Base-by-base conservation (phyloP, 164 flowering plant genomes). In the Taxillus chinensis region DNA sequence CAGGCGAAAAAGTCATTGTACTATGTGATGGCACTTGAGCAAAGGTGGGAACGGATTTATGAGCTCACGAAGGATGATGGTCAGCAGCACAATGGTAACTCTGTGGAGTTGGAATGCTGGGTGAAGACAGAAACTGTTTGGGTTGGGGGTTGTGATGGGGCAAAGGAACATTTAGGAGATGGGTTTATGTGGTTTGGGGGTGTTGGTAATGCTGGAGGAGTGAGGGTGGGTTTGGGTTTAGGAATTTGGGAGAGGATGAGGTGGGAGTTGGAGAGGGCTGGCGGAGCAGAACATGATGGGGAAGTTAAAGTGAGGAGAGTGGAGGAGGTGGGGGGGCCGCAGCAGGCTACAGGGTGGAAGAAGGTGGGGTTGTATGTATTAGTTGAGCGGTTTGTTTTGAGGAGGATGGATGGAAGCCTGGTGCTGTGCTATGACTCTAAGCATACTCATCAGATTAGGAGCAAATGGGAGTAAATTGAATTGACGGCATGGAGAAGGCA, bases 21-120 rank as follows among this genome's bases (percentile, higher is more conserved):
- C 60, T 85, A 85, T 54, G 78, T 73, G 73, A 78, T 83, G 73
- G 74, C 74, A 57, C 73, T 87, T 0, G 82, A 85, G 66, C 90
- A 82, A 61, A 61, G 66, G 41, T 87, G 95, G 95, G 83, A 80
- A 51, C 68, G 68, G 66, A 65, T 87, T 27, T 77, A 67, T 59
- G 49, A 55, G 5, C 59, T 69, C 40, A 68, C 71, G 43, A 81
- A 74, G 43, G 6, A 68, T 12, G 38, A 59, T 3, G 13, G 17
- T 16, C 49, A 46, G 7, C n/a, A 61, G 13, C 67, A 62, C 2
- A 76, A 73, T 39, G 39, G 41, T 12, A 80, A 72, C 41, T 39
- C 5, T 7, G 76, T 74, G 38, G 77, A 83, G 52, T 75, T 41
- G 10, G 15, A 6, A 8, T 65, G 79, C n/a, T 61, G 70, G 38